Evolutionary conservation across 257 asterid genomes (phyloP).

Genomic region (Solanum gracilifrons): DNA sequence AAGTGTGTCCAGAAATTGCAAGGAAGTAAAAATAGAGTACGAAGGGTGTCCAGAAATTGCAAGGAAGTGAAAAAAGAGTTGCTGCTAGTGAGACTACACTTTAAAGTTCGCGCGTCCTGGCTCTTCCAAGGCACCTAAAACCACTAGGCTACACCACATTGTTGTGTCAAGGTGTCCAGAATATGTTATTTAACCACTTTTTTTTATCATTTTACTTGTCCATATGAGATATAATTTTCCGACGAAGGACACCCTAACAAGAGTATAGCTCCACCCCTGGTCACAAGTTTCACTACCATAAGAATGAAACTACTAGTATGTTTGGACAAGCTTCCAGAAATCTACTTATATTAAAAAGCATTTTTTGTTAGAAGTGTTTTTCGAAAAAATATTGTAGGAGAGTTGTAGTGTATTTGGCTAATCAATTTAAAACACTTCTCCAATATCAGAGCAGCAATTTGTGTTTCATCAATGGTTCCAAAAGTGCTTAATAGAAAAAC

Average conservation of each 20-base stretch:
- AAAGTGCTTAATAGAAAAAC: background rate
- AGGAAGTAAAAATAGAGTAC: background rate
- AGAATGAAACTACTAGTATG: background rate
- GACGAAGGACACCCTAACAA: background rate
- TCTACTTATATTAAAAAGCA: background rate
- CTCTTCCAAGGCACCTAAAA: background rate
- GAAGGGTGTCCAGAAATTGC: background rate
- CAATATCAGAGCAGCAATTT: background rate
- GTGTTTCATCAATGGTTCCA: background rate
- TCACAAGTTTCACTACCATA: background rate
- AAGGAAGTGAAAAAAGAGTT: background rate
- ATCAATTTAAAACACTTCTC: background rate
- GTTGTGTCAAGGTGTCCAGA: background rate
- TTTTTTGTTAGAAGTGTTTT: background rate
- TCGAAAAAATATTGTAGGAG: background rate
- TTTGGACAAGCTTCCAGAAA: background rate
- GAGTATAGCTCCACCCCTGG: background rate
- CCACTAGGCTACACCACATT: background rate
- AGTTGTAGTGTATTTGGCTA: background rate
- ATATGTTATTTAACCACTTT: background rate
- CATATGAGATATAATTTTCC: background rate
- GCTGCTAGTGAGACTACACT: background rate
- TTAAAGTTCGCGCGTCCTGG: background rate
- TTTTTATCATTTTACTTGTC: background rate
- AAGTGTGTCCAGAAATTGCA: background rate